These are phyloP conservation scores for Aspergillus sp. DNA, from an alignment of 2,329 filamentous ascomycete genomes.

Conservation along the genomic window DNA sequence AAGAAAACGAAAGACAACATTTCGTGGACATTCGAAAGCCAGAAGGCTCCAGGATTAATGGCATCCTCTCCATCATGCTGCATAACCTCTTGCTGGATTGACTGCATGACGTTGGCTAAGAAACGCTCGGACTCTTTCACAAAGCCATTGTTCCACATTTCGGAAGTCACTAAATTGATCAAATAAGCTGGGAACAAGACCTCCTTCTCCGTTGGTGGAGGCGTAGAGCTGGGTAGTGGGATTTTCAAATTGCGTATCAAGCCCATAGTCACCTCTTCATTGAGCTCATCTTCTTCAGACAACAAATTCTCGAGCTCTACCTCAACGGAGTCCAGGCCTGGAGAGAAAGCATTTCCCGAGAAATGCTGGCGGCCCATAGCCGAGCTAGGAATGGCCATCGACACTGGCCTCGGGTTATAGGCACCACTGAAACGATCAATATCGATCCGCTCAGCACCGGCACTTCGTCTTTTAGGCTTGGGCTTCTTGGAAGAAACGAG, in stretches of 20 bases:
- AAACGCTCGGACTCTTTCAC: slow-evolving; percentile 99
- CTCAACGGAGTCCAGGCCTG: slow-evolving; percentile 86
- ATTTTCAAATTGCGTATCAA: slow-evolving; percentile 97
- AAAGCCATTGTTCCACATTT: slow-evolving; percentile 99
- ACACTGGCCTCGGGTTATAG: slow-evolving; percentile 93
- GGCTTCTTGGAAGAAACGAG: slow-evolving; percentile 96
- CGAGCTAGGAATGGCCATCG: slow-evolving; percentile 74
- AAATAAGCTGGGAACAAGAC: slow-evolving; percentile 98
- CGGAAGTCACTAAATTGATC: slow-evolving; percentile 97
- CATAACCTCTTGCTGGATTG: slow-evolving; percentile 99
- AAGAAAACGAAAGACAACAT: slow-evolving; percentile 99
- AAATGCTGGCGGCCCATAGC: slow-evolving; percentile 66
- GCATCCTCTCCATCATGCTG: slow-evolving; percentile 96
- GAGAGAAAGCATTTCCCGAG: slow-evolving; percentile 74
- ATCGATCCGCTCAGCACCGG: slow-evolving; percentile 80
- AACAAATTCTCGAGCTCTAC: slow-evolving; percentile 91
- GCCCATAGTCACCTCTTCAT: slow-evolving; percentile 95
- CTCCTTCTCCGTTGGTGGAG: slow-evolving; percentile 95
- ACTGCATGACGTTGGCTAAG: slow-evolving; percentile 99
- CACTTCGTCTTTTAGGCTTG: slow-evolving; percentile 77
- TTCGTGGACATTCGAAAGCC: slow-evolving; percentile 98
- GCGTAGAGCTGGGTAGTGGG: slow-evolving; percentile 79
- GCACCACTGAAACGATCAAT: slow-evolving; percentile 87
- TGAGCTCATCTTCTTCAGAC: slow-evolving; percentile 91
- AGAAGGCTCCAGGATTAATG: slow-evolving; percentile 96